These are phyloP conservation scores for Pleurotus cornucopiae DNA, from an alignment of 768 basidiomycete species.

Conservation along the genomic window DNA sequence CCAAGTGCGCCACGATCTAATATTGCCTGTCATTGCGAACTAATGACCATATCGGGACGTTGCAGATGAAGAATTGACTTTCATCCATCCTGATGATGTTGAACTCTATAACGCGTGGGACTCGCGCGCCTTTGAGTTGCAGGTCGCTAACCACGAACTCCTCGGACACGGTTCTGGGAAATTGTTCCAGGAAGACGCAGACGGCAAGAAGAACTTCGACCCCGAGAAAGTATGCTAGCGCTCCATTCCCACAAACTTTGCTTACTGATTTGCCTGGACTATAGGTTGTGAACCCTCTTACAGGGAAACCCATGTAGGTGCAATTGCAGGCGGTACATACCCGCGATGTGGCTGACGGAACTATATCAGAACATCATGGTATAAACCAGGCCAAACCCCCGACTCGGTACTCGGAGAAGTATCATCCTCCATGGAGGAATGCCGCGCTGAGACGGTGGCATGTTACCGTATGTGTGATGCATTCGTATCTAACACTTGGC, in stretches of 20 bases:
- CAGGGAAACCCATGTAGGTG: slow-evolving; percentile 68
- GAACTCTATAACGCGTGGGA: slow-evolving; percentile 78
- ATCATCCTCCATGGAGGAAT: slow-evolving; percentile 90
- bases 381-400: slow-evolving; percentile 82
- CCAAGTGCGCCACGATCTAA: slow-evolving; percentile 47
- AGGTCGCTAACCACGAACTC: slow-evolving; percentile 88
- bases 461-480: slow-evolving; percentile 54
- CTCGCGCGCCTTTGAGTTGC: slow-evolving; percentile 74
- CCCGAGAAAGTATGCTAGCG: slow-evolving; percentile 43
- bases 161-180: slow-evolving; percentile 86
- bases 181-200: slow-evolving; percentile 68
- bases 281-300: slow-evolving; percentile 79
- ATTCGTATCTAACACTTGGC: not conserved
- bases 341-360: not conserved
- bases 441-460: slow-evolving; percentile 86
- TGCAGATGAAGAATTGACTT: slow-evolving; percentile 73
- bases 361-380: slow-evolving; percentile 67
- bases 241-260: not conserved
- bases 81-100: slow-evolving; percentile 77
- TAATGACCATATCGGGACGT: not conserved
- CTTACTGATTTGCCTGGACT: not conserved
- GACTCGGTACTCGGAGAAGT: slow-evolving; percentile 82
- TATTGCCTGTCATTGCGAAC: not conserved
- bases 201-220: slow-evolving; percentile 83
- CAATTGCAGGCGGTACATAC: not conserved